A percentile compares a stretch with the other conserved stretches of the same genome.
Conservation (phyloP, 495 filamentous ascomycete genomes). For the Evansstolkia leycettana region DNA sequence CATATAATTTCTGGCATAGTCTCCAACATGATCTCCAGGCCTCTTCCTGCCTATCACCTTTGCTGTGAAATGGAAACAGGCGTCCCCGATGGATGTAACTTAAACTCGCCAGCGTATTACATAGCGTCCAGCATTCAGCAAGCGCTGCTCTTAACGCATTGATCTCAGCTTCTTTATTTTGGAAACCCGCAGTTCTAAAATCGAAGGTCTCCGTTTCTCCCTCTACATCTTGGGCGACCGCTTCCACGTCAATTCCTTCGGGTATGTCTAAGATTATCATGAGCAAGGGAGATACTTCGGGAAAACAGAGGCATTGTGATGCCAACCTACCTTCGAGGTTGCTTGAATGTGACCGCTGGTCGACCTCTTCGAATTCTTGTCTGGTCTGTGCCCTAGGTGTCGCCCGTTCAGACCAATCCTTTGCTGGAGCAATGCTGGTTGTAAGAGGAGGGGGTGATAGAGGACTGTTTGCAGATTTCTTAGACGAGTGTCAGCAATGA, state of each 20-base stretch:
- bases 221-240: constrained; percentile 24
- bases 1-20: constrained; percentile 78
- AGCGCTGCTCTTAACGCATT: constrained; percentile 63
- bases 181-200: constrained; percentile 14
- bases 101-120: constrained; percentile 76
- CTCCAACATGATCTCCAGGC: constrained; percentile 91
- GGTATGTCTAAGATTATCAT: constrained; percentile 28
- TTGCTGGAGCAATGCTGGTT: constrained; percentile 53
- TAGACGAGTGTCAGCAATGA: not conserved
- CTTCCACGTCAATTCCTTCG: constrained; percentile 24
- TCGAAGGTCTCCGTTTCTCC: constrained; percentile 21
- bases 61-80: constrained; percentile 54
- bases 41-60: constrained; percentile 57
- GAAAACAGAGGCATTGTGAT: constrained; percentile 2
- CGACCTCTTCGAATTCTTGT: constrained; percentile 51
- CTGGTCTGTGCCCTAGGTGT: constrained; percentile 78
- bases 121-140: constrained; percentile 86
- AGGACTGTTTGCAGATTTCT: constrained; percentile 23
- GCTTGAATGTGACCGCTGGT: constrained; percentile 34
- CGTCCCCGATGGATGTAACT: constrained; percentile 75
- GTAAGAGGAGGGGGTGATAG: constrained; percentile 53
- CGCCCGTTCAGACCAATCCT: constrained; percentile 51
- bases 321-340: constrained; percentile 58
- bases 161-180: constrained; percentile 51
- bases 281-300: constrained; percentile 3